Conservation (phyloP, 345 rosid genomes). For the Cochlearia excelsa region DNA sequence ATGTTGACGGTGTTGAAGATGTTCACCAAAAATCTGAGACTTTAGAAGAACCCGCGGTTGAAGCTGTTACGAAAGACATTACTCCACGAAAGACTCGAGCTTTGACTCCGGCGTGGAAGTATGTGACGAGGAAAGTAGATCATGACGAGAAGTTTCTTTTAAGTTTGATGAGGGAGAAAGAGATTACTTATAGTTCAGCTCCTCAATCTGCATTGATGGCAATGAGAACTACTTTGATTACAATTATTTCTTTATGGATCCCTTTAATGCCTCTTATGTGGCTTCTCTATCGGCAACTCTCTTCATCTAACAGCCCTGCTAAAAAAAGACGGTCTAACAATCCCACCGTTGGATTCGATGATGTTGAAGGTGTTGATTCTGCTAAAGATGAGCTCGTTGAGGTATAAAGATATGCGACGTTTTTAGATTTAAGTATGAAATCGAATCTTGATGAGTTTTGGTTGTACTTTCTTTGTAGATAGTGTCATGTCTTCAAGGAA, state of each 20-base stretch:
- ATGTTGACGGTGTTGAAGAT: conserved; percentile 18
- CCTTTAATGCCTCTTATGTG: conserved; percentile 93
- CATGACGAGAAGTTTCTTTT: conserved; percentile 91
- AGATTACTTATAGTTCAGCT: conserved; percentile 76
- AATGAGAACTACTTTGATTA: conserved; percentile 61
- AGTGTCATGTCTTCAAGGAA: conserved; percentile 96
- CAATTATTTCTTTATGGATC: conserved; percentile 78
- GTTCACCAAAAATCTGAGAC: conserved; percentile 28
- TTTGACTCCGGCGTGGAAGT: conserved; percentile 66
- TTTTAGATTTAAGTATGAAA: not conserved
- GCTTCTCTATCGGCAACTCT: conserved; percentile 92
- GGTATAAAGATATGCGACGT: conserved; percentile 37
- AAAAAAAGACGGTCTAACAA: conserved; percentile 60
- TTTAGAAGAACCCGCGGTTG: conserved; percentile 32
- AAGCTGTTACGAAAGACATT: conserved; percentile 33
- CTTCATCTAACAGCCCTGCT: conserved; percentile 83
- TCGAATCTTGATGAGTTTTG: conserved; percentile 1
- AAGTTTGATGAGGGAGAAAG: conserved; percentile 85
- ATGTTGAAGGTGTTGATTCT: conserved; percentile 91
- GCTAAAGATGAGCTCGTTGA: conserved; percentile 93
- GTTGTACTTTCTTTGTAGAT: conserved; percentile 48
- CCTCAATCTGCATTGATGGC: conserved; percentile 77
- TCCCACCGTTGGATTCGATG: conserved; percentile 69
- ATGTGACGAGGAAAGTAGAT: conserved; percentile 76
- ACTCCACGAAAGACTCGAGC: conserved; percentile 35